phyloP scores from a whole-genome alignment of 2,329 filamentous ascomycete genomes.

The Aspergillus sp. region DNA sequence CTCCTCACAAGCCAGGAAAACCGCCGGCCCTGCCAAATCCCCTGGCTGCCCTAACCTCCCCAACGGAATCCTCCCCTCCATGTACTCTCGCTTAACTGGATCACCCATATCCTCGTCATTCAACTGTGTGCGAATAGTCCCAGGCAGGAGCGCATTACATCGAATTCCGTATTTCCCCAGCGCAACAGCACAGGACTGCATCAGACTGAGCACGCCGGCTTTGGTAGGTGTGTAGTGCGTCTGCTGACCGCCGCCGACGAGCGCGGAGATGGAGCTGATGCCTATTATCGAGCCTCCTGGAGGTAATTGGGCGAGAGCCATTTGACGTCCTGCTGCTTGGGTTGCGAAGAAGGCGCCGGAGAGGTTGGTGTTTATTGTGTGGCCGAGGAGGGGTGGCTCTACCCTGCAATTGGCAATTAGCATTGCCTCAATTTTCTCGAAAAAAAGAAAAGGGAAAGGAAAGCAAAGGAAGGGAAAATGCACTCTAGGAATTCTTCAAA shows the following conservation, averaged over 20 bases:
- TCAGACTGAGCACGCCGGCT: conserved; percentile 68
- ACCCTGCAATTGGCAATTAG: conserved; percentile 41
- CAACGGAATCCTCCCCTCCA: conserved; percentile 73
- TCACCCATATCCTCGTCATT: conserved; percentile 76
- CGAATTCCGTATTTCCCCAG: conserved; percentile 67
- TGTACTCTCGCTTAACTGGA: conserved; percentile 63
- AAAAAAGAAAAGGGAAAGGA: background rate
- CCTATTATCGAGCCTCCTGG: conserved; percentile 66
- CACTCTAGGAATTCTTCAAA: conserved; percentile 79
- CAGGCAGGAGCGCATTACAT: conserved; percentile 76
- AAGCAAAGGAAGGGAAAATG: conserved; percentile 11
- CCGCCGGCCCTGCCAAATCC: conserved; percentile 76
- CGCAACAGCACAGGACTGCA: conserved; percentile 75
- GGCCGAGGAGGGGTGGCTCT: conserved; percentile 58
- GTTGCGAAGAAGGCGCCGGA: conserved; percentile 81
- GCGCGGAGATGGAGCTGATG: conserved; percentile 34
- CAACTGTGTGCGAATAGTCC: conserved; percentile 73
- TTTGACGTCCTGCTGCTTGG: conserved; percentile 76
- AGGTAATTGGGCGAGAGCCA: conserved; percentile 62
- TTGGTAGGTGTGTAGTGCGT: conserved; percentile 86
- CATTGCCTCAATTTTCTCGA: background rate
- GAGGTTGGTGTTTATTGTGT: conserved; percentile 72
- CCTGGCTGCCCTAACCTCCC: conserved; percentile 61
- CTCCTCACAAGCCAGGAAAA: conserved; percentile 73
- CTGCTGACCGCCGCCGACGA: conserved; percentile 62